Evolutionary conservation across 2,329 filamentous ascomycete genomes (phyloP).

Genomic region (Trichoderma koningii): DNA sequence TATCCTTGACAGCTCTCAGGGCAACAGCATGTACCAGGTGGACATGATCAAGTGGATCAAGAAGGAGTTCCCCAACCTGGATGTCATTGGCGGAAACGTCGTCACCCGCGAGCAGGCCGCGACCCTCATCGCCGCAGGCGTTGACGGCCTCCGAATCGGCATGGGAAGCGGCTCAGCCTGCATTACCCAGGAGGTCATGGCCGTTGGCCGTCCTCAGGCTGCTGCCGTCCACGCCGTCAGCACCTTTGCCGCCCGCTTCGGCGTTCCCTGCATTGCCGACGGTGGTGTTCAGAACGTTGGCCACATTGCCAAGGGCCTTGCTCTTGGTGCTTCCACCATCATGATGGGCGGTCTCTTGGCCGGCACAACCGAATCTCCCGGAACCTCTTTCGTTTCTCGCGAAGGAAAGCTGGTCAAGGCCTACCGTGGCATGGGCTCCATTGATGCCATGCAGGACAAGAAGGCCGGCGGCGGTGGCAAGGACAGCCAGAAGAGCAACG

Average conservation of each 20-base stretch:
- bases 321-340: conserved; percentile 89
- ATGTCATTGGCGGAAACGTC: conserved; percentile 98
- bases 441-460: conserved; percentile 99
- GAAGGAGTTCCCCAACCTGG: conserved; percentile 76
- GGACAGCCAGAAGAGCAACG: conserved; percentile 79
- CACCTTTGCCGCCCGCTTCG: conserved; percentile 86
- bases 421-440: conserved; percentile 98
- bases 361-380: conserved; percentile 95
- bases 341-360: conserved; percentile 99
- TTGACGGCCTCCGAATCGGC: conserved; percentile 94
- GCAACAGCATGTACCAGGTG: conserved; percentile 98
- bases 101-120: conserved; percentile 97
- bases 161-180: conserved; percentile 98
- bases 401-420: conserved; percentile 99
- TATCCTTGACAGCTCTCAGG: conserved; percentile 92
- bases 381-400: conserved; percentile 92
- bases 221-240: conserved; percentile 89
- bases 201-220: conserved; percentile 93
- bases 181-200: conserved; percentile 99
- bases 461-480: conserved; percentile 77
- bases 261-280: conserved; percentile 96
- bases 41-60: conserved; percentile 99
- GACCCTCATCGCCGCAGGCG: conserved; percentile 85
- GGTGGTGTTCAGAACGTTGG: conserved; percentile 98
- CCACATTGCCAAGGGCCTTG: conserved; percentile 97